Evolutionary conservation across 2,329 filamentous ascomycete genomes (phyloP), one percentile per base, ranked within the genome.

Genomic region (Corinectria fuckeliana): DNA sequence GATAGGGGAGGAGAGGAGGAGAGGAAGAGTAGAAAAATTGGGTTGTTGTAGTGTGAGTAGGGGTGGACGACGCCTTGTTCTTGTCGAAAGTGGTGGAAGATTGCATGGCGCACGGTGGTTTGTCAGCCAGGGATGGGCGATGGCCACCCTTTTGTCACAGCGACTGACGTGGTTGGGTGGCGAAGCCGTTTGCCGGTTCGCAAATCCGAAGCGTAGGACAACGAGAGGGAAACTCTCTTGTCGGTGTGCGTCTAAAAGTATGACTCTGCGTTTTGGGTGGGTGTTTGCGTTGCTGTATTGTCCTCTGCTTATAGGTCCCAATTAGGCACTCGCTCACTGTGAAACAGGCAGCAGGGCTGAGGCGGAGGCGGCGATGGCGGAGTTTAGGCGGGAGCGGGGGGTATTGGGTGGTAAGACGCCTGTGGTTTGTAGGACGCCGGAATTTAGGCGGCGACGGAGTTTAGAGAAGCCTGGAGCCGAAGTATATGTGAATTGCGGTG

Each of bases 61-160:
- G 52, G 51, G 53, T 62, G 39, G 56, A 60, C 60, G 56, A 64
- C 54, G 63, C 59, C 47, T 60, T 64, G 58, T 50, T 66, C 36
- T 70, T 66, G 62, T 74, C 71, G 71, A 76, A 74, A 41, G 65
- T 57, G 56, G 65, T 71, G 58, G 73, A 72, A 75, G 70, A 53
- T 59, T 69, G 70, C 61, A 67, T 65, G 38, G 62, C 53, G 59
- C 54, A 62, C 53, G 56, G 45, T 64, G 73, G 73, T 77, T 77
- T 77, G 75, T 77, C 74, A 77, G 75, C 75, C 72, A 70, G 69
- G 44, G 55, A 64, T 58, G 57, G 53, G 58, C 52, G 23, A 44
- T n/a, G 14, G 41, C 10, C 21, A 44, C 41, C 21, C 23, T 44
- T 44, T 44, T 44, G 41, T 44, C 41, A 44, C 41, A 16, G 49